Evolutionary conservation across 2,329 filamentous ascomycete genomes (phyloP), one percentile per base, ranked within the genome.

Genomic region (Verticillium zaregamsianum): DNA sequence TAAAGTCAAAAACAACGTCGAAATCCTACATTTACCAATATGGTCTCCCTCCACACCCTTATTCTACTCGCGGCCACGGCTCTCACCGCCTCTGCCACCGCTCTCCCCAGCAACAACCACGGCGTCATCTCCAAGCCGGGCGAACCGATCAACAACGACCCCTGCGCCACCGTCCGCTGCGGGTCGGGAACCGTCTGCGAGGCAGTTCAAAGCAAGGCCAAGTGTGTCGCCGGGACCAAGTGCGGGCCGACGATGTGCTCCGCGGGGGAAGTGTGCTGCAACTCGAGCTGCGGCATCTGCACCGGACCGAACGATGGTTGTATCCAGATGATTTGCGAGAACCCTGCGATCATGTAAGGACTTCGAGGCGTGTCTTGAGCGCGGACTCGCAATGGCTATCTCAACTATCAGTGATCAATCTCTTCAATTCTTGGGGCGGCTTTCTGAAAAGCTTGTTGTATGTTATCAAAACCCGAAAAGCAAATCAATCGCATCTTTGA

Each of bases 221-320:
- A n/a, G 58, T 59, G 40, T 14, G 28, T 59, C 28, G 14, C 40
- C 4, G 58, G 40, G 3, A 35, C 5, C n/a, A 39, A 61, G 25
- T 69, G 68, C 60, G 68, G 68, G 28, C 63, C 64, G 11, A 62
- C 28, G 1, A 59, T 63, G 7, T 70, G 68, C 56, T 6, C 59
- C 0, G 14, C 20, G 4, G 67, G 63, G 1, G 11, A 61, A 2
- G 56, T 61, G 23, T 70, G 67, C 62, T 69, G 68, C 61, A 70
- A 70, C 57, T 12, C 55, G n/a, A 66, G 65, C 60, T 70, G 68
- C 33, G 66, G 67, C 2, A 65, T 68, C 37, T 70, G 68, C 62
- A 64, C 64, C 1, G 55, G 63, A 4, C 63, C 65, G 1, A 62
- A 56, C 2, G 66, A 59, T 2, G 45, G 33, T 12, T 70, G 67